phyloP scores from a whole-genome alignment of 345 rosid genomes.

The Eucalyptus microcorys region DNA sequence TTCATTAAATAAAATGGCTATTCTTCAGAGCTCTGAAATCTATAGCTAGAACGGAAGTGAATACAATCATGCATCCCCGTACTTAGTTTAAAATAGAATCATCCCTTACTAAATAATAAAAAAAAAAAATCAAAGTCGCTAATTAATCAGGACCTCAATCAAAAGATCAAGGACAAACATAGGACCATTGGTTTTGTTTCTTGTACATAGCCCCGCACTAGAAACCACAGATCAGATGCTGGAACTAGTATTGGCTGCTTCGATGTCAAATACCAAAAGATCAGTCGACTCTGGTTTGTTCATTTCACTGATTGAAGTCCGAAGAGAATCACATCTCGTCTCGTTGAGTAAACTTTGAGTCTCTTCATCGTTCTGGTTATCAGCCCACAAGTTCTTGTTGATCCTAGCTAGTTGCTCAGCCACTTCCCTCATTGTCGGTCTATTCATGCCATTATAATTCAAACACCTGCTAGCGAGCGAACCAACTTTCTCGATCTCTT shows the following conservation, averaged over 20 bases:
- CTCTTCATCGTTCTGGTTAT: not conserved
- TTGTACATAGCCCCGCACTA: not conserved
- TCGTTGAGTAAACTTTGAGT: not conserved
- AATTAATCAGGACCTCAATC: not conserved
- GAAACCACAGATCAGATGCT: not conserved
- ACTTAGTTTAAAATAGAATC: not conserved
- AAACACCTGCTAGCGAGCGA: not conserved
- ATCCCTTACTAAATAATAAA: accelerated
- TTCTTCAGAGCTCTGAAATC: not conserved
- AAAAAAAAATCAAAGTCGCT: not conserved
- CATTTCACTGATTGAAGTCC: not conserved
- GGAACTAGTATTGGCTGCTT: not conserved
- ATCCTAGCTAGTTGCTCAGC: not conserved
- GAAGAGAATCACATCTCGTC: not conserved
- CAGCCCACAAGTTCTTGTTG: not conserved
- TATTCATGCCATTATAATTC: not conserved
- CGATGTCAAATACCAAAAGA: not conserved
- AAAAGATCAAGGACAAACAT: not conserved
- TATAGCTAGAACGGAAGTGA: not conserved
- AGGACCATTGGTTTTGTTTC: not conserved
- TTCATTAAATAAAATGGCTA: not conserved
- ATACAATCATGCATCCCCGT: not conserved
- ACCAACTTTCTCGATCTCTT: not conserved
- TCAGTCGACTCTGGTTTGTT: not conserved
- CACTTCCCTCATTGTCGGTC: not conserved